These are phyloP conservation scores for Cunninghamia lanceolata DNA, from an alignment of 75 land plant genomes.

Conservation along the genomic window DNA sequence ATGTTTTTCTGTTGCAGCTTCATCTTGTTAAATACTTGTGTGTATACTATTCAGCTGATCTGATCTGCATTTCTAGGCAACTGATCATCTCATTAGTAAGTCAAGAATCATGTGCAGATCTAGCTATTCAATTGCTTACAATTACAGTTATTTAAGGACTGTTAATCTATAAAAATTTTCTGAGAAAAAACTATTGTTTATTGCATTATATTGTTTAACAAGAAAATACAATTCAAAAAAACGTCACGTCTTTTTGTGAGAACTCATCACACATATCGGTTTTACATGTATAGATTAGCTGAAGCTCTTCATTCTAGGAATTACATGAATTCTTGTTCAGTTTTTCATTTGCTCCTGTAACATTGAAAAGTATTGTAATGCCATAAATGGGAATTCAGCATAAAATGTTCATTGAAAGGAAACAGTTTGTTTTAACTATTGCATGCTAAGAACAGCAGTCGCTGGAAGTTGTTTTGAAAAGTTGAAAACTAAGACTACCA, in stretches of 20 bases:
- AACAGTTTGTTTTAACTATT: too few species aligned
- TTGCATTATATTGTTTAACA: not conserved
- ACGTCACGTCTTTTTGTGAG: not conserved
- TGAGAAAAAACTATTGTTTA: not conserved
- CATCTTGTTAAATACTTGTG: not conserved
- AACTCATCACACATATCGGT: not conserved
- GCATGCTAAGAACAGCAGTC: too few species aligned
- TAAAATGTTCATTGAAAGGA: not conserved
- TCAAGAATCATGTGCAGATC: not conserved
- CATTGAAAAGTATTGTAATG: not conserved
- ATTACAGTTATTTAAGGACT: not conserved
- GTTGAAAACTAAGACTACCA: not conserved
- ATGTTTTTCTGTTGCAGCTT: not conserved
- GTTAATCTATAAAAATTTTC: not conserved
- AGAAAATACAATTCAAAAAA: not conserved
- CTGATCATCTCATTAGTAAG: not conserved
- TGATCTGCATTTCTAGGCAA: not conserved
- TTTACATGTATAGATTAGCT: not conserved
- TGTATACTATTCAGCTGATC: not conserved
- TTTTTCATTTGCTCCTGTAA: not conserved
- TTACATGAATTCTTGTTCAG: not conserved
- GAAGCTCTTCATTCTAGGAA: too few species aligned
- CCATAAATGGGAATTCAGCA: not conserved
- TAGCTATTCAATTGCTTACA: not conserved
- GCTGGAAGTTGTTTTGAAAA: not conserved